Base-by-base conservation (phyloP, 805 yeast genomes). In the Kazachstania psychrophila region DNA sequence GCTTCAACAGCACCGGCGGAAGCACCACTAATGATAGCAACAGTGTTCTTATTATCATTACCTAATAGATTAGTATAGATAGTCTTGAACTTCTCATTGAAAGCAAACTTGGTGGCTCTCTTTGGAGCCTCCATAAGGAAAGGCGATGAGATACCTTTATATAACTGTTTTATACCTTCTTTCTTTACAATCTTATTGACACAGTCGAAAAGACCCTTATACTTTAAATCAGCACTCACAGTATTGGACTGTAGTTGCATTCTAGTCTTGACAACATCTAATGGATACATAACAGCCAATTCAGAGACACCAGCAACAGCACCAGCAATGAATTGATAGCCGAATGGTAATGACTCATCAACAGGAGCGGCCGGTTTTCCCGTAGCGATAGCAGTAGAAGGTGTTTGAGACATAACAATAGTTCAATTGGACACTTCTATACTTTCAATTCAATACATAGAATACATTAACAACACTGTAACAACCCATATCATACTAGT, bases 51-150 rank as follows among this genome's bases (percentile, higher is more conserved):
- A 75, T 82, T 72, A 7, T 69, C 60, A 31, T 82, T 70, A 36
- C 85, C 94, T 58, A 88, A 86, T 15, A 65, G 58, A 22, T 68
- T 68, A 48, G 75, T 75, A 72, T 87, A 89, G 48, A 87, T 61
- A 61, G 80, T 80, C 36, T 95, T 89, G 81, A 95, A 92, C 61
- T 86, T 94, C 59, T 92, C 98, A 59, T 92, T 92, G 44, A 96
- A 95, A 36, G 97, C 96, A 59, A 92, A 92, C 63, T 92, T 92
- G 47, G 95, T 88, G 28, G 98, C 98, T 68, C 99, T 78, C 70
- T 92, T 92, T 46, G 98, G 98, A 11, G 97, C 98, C 63, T 92
- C 99, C 98, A 92, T 92, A 53, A 92, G 69, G 49, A 92, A 85
- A 23, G 99, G 99, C 17, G 98, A 95, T 22, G 83, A 67, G 52